Percentiles rank a stretch among this genome's conserved stretches.
These are phyloP conservation scores for Neonectria neomacrospora DNA, from an alignment of 2,329 filamentous ascomycete species.

Conservation along the genomic window DNA sequence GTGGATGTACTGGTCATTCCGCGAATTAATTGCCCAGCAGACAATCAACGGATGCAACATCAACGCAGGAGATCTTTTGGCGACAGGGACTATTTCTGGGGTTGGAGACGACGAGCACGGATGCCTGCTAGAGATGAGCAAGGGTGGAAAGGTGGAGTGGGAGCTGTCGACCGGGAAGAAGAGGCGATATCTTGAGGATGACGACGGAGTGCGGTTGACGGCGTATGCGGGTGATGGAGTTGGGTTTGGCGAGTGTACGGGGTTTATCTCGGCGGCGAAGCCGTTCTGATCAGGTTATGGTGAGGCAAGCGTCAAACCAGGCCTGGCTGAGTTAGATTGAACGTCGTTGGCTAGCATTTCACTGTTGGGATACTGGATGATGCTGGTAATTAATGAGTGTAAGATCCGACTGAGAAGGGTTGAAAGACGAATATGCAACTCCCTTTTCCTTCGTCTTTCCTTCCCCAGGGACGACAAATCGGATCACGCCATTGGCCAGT, in stretches of 20 bases:
- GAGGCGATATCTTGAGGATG: slow-evolving; percentile 53
- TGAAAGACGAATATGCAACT: no score
- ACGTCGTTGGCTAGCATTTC: not conserved
- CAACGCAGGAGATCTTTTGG: slow-evolving; percentile 54
- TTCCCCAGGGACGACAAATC: not conserved
- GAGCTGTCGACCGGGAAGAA: slow-evolving; percentile 45
- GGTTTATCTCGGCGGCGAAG: slow-evolving; percentile 27
- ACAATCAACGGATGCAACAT: slow-evolving; percentile 47
- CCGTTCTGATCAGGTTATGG: not conserved
- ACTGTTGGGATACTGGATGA: not conserved
- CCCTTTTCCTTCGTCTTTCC: no score
- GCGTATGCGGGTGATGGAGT: slow-evolving; percentile 56
- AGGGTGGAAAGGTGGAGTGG: slow-evolving; percentile 49
- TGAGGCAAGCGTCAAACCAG: not conserved
- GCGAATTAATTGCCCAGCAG: slow-evolving; percentile 39
- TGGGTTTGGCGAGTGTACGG: slow-evolving; percentile 53
- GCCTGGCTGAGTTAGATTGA: not conserved
- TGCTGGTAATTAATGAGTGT: not conserved
- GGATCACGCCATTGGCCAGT: slow-evolving; percentile 29
- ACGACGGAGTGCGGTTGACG: slow-evolving; percentile 52
- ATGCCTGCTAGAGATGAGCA: slow-evolving; percentile 54
- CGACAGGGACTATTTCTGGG: slow-evolving; percentile 56
- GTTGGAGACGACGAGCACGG: slow-evolving; percentile 48
- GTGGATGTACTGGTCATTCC: slow-evolving; percentile 53
- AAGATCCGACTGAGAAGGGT: not conserved